These are phyloP conservation scores for Meredithiella fracta DNA, from an alignment of 2,329 filamentous ascomycete species.

Conservation along the genomic window DNA sequence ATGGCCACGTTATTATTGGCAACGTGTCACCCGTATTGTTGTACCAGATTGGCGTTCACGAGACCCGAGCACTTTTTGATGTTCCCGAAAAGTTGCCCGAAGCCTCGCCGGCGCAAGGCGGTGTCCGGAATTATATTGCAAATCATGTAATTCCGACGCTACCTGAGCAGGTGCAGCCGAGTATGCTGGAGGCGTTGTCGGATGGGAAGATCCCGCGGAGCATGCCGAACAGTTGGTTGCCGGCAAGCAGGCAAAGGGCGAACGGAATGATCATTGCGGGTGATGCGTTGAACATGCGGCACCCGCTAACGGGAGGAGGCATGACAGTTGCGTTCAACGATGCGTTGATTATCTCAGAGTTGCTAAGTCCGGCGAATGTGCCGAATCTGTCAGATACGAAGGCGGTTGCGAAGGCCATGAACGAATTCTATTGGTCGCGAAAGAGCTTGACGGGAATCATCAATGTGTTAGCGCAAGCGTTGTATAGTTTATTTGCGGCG, in stretches of 20 bases:
- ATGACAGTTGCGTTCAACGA: slow-evolving; percentile 98
- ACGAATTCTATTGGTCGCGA: slow-evolving; percentile 68
- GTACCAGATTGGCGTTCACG: slow-evolving; percentile 92
- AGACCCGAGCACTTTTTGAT: slow-evolving; percentile 81
- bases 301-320: slow-evolving; percentile 87
- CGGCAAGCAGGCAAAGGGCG: slow-evolving; percentile 43
- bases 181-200: slow-evolving; percentile 60
- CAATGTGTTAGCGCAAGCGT: slow-evolving; percentile 91
- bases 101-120: slow-evolving; percentile 57
- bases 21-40: slow-evolving; percentile 64
- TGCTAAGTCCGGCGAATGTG: slow-evolving; percentile 54
- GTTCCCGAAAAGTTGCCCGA: slow-evolving; percentile 62
- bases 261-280: slow-evolving; percentile 66
- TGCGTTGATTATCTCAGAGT: slow-evolving; percentile 56
- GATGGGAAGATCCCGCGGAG: slow-evolving; percentile 58
- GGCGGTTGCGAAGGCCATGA: slow-evolving; percentile 52
- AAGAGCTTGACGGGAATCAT: slow-evolving; percentile 75
- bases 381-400: slow-evolving; percentile 51
- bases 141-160: slow-evolving; percentile 67
- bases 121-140: slow-evolving; percentile 68
- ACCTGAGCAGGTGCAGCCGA: slow-evolving; percentile 53
- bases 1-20: slow-evolving; percentile 78
- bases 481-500: slow-evolving; percentile 84
- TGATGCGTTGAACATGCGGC: slow-evolving; percentile 98
- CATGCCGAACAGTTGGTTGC: slow-evolving; percentile 95